These are phyloP conservation scores for Triadica sebifera DNA, from an alignment of 345 rosid species.

Conservation along the genomic window DNA sequence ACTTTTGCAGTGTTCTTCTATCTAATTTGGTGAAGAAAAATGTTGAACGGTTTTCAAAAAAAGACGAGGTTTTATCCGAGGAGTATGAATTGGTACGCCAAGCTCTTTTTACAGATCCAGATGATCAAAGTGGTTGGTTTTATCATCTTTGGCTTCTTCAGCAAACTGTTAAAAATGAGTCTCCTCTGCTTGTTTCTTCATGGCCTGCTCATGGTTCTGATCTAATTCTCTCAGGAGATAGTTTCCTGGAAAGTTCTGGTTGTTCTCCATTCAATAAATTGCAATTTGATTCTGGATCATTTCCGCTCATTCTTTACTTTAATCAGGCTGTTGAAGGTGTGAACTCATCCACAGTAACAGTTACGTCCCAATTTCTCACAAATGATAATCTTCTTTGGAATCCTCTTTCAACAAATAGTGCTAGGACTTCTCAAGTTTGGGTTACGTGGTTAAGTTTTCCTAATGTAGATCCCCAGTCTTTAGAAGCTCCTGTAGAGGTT, in stretches of 20 bases:
- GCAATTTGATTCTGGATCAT: conserved; percentile 39
- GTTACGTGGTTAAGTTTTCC: conserved; percentile 47
- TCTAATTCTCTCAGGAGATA: conserved; percentile 38
- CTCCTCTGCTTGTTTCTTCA: conserved; percentile 65
- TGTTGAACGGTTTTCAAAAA: conserved; percentile 49
- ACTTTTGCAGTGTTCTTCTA: conserved; percentile 66
- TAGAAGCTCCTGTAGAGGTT: conserved; percentile 45
- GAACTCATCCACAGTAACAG: conserved; percentile 49
- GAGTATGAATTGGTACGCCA: conserved; percentile 70
- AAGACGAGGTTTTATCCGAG: conserved; percentile 51
- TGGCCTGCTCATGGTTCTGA: conserved; percentile 78
- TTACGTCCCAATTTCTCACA: conserved; percentile 37
- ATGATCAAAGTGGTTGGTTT: conserved; percentile 98
- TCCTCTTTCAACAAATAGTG: conserved; percentile 45
- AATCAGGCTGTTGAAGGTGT: conserved; percentile 75
- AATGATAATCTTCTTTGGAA: conserved; percentile 57
- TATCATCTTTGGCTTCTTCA: conserved; percentile 96
- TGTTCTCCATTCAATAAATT: conserved; percentile 34
- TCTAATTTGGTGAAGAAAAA: conserved; percentile 56
- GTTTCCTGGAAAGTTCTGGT: conserved; percentile 26
- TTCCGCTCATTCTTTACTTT: conserved; percentile 75
- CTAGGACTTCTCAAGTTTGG: conserved; percentile 58
- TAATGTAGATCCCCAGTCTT: conserved; percentile 24
- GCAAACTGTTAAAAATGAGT: conserved; percentile 62
- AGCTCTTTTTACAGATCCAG: conserved; percentile 82